Evolutionary conservation across 139 green algal species (phyloP), one percentile per base, ranked within the genome.

Genomic region (Ulvella scutata): DNA sequence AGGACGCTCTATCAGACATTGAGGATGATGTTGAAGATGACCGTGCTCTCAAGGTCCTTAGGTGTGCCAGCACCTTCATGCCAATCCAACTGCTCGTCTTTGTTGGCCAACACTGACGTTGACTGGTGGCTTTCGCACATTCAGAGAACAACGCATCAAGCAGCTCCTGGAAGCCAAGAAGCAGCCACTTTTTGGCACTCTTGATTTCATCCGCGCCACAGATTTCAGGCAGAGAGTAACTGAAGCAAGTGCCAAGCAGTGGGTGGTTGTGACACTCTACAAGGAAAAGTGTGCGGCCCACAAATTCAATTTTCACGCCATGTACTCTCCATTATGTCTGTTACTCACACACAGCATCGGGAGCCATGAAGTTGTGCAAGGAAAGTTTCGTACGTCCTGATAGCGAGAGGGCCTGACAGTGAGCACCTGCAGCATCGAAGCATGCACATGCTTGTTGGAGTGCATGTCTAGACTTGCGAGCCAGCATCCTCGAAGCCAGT

Each of bases 1-100:
- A 73, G 7, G 72, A 85, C 21, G 85, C 85, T 38, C 74, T 91
- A 33, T 79, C 83, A 26, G 82, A 88, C 26, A 26, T 85, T 17
- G 87, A 89, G 67, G 85, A 90, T 37, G 87, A 90, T 4, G 31
- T 67, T 29, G 33, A 13, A 10, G 51, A 67, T 6, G 51, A 67
- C 20, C 31, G 51, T n/a, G 33, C 33, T n/a, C 51, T 67, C 4
- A 26, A 67, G 20, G 31, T 26, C 10, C 31, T 67, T 26, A 67
- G 51, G 51, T 67, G 40, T 17, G 40, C 13, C 40, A n/a, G n/a
- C n/a, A n/a, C n/a, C n/a, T n/a, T n/a, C n/a, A n/a, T n/a, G n/a
- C n/a, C n/a, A n/a, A n/a, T n/a, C n/a, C n/a, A n/a, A n/a, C n/a
- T n/a, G n/a, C n/a, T n/a, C n/a, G n/a, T n/a, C n/a, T n/a, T n/a